These are phyloP conservation scores for Hyaloscypha bicolor DNA, from an alignment of 495 filamentous ascomycete genomes.

Conservation along the genomic window DNA sequence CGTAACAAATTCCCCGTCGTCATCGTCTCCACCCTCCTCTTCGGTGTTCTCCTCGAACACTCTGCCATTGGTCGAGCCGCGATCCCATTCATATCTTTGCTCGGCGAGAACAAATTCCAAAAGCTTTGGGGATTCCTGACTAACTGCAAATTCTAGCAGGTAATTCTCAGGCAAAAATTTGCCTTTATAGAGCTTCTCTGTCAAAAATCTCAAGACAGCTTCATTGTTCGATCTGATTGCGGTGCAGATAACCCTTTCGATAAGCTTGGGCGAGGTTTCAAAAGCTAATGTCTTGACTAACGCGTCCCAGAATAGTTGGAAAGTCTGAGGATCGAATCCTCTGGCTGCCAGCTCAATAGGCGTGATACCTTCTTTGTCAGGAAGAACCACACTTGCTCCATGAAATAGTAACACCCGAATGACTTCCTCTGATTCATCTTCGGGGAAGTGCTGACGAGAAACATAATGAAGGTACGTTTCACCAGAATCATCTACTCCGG, in stretches of 20 bases:
- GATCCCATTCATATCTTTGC: too few species aligned
- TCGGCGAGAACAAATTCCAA: too few species aligned
- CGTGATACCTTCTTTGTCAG: neutral
- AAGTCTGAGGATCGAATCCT: neutral
- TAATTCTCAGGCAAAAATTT: neutral
- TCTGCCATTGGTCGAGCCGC: too few species aligned
- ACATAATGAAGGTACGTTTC: too few species aligned
- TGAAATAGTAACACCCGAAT: neutral
- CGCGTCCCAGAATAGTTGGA: neutral
- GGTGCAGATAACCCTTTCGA: neutral
- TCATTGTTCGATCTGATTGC: neutral
- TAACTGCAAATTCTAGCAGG: neutral
- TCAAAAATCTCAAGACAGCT: neutral
- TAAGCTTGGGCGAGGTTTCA: neutral
- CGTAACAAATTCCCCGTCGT: too few species aligned
- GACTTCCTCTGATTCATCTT: neutral
- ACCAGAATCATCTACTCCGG: too few species aligned
- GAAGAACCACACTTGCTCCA: neutral
- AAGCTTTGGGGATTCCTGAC: neutral
- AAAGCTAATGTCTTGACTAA: neutral
- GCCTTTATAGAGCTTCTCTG: neutral
- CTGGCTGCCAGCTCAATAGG: neutral
- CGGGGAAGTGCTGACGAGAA: too few species aligned
- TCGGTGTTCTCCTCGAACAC: too few species aligned
- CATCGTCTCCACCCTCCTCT: too few species aligned